Conservation (phyloP, 306 rosid species). For the Fragaria ananassa region DNA sequence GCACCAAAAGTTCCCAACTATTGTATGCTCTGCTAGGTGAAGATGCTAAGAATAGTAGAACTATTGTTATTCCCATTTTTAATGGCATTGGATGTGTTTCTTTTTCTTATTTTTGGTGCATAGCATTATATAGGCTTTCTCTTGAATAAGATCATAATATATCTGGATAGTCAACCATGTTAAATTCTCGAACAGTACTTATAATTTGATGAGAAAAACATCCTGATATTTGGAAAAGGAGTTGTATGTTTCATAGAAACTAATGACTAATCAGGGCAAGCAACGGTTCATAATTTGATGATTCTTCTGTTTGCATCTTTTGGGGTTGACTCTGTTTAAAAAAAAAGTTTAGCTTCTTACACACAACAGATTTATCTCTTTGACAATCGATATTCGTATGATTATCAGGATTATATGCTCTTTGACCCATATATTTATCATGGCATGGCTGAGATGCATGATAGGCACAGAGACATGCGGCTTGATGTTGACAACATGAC, state of each 20-base stretch:
- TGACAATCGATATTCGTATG: neutral
- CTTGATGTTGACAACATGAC: constrained; percentile 96
- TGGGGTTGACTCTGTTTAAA: constrained; percentile 15
- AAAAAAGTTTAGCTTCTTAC: constrained; percentile 8
- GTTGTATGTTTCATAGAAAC: neutral
- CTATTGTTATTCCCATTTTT: neutral
- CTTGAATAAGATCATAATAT: neutral
- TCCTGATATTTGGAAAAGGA: neutral
- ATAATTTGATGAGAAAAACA: neutral
- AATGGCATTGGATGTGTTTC: neutral
- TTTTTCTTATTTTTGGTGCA: neutral
- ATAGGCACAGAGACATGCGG: constrained; percentile 93
- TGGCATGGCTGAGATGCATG: constrained; percentile 81
- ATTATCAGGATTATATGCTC: constrained; percentile 68
- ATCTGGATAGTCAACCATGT: constrained; percentile 1
- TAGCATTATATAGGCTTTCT: neutral
- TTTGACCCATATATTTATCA: constrained; percentile 73
- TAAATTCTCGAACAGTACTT: neutral
- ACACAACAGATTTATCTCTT: constrained; percentile 19
- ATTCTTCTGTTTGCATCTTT: constrained; percentile 23
- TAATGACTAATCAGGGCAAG: constrained; percentile 1
- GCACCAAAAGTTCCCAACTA: neutral
- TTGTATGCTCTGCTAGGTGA: neutral
- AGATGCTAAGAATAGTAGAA: neutral
- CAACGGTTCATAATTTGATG: constrained; percentile 8